Percentiles rank a stretch among this genome's conserved stretches.
Conservation (phyloP, 495 filamentous ascomycete genomes). For the Penicillium pulvis region DNA sequence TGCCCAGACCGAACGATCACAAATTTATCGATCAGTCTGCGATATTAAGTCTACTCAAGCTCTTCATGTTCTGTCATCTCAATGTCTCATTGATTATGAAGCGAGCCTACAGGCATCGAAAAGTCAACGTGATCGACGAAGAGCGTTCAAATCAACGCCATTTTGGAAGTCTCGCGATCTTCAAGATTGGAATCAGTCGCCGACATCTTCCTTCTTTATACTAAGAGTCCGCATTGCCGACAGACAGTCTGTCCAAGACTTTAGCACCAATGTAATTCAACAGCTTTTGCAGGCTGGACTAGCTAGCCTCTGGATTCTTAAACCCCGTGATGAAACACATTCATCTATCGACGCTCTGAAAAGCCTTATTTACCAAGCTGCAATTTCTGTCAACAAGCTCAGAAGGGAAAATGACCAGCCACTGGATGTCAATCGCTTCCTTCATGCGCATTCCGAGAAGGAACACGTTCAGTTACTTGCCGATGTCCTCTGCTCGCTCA, state of each 20-base stretch:
- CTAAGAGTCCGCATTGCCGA: neutral
- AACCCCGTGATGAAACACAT: neutral
- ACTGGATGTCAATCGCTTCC: no score
- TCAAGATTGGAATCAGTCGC: neutral
- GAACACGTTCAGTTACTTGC: neutral
- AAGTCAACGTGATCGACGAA: neutral
- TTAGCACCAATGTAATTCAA: slow-evolving; percentile 4
- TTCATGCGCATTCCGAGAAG: no score
- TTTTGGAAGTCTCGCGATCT: slow-evolving; percentile 1
- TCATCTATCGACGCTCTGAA: neutral
- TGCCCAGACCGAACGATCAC: slow-evolving; percentile 1
- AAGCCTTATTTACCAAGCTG: slow-evolving; percentile 6
- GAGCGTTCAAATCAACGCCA: neutral
- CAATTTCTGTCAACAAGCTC: no score
- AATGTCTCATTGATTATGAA: neutral
- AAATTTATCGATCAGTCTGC: slow-evolving; percentile 1
- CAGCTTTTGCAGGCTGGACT: slow-evolving; percentile 1
- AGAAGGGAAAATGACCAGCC: no score
- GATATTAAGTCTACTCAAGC: neutral
- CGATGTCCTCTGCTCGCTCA: neutral
- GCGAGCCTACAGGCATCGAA: neutral
- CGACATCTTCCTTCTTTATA: neutral
- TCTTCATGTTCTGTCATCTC: neutral
- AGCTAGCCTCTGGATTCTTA: slow-evolving; percentile 4
- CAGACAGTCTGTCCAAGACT: slow-evolving; percentile 1